These are phyloP conservation scores for Rubia peregrina DNA, from an alignment of 305 asterid species.

Conservation along the genomic window DNA sequence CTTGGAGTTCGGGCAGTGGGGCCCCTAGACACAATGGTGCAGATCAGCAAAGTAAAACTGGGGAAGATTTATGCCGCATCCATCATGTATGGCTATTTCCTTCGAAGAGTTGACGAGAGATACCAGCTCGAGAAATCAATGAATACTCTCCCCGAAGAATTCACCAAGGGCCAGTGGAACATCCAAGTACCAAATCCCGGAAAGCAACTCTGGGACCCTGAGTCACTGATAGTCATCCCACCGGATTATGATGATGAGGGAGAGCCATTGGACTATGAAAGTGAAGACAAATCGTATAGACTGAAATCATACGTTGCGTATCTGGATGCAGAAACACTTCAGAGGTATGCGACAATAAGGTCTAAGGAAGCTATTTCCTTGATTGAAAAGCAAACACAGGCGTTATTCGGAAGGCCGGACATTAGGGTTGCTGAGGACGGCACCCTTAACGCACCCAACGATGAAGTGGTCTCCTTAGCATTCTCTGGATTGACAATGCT, in stretches of 20 bases:
- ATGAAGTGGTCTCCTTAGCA: conserved; percentile 55
- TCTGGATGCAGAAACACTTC: conserved; percentile 90
- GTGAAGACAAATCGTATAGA: conserved; percentile 47
- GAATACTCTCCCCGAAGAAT: conserved; percentile 79
- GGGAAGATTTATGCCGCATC: conserved; percentile 98
- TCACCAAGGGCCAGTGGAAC: conserved; percentile 33
- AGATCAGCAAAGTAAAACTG: conserved; percentile 80
- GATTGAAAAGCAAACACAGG: conserved; percentile 93
- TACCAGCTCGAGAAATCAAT: conserved; percentile 82
- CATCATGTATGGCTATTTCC: conserved; percentile 91
- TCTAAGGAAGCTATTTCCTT: conserved; percentile 79
- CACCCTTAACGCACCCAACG: conserved; percentile 55
- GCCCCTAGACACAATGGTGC: conserved; percentile 55
- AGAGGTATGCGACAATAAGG: conserved; percentile 79
- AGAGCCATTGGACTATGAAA: conserved; percentile 32
- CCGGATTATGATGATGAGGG: conserved; percentile 59
- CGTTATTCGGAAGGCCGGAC: conserved; percentile 87
- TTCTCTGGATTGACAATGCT: conserved; percentile 73
- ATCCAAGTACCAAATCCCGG: conserved; percentile 44
- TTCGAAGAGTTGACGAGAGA: conserved; percentile 77
- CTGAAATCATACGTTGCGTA: conserved; percentile 85
- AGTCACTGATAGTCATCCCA: conserved; percentile 57
- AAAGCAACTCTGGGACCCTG: conserved; percentile 73
- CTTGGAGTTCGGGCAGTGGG: conserved; percentile 76
- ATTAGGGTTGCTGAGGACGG: conserved; percentile 63